Conservation (phyloP, 345 rosid species). For the Adansonia digitata region DNA sequence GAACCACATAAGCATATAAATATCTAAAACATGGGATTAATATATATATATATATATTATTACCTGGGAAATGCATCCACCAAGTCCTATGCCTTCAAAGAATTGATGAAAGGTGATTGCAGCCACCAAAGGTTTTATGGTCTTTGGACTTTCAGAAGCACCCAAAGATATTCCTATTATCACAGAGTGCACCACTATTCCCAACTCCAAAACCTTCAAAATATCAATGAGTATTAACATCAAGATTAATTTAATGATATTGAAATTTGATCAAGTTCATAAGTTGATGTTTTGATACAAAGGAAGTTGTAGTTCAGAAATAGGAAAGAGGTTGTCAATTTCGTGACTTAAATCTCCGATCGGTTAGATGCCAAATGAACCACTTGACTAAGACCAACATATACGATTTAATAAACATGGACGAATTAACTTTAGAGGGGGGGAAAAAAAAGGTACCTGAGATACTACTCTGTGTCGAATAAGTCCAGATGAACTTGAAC, state of each 20-base stretch:
- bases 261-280: neutral
- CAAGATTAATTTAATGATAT: neutral
- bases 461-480: constrained; percentile 45
- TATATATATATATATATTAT: too few species aligned
- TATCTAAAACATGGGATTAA: too few species aligned
- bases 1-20: neutral
- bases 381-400: too few species aligned
- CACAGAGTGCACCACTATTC: constrained; percentile 65
- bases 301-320: too few species aligned
- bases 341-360: too few species aligned
- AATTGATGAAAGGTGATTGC: constrained; percentile 71
- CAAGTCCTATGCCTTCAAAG: constrained; percentile 76
- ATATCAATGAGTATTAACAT: neutral
- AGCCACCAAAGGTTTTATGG: constrained; percentile 46
- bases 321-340: too few species aligned
- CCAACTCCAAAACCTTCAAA: constrained; percentile 55
- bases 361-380: too few species aligned
- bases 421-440: too few species aligned
- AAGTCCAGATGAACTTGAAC: constrained; percentile 14
- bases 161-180: constrained; percentile 64
- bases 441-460: constrained; percentile 32
- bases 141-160: constrained; percentile 44
- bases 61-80: constrained; percentile 63
- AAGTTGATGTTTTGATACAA: neutral
- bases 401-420: too few species aligned